Evolutionary conservation across 495 filamentous ascomycete species (phyloP).

Genomic region (Neurospora pannonica): DNA sequence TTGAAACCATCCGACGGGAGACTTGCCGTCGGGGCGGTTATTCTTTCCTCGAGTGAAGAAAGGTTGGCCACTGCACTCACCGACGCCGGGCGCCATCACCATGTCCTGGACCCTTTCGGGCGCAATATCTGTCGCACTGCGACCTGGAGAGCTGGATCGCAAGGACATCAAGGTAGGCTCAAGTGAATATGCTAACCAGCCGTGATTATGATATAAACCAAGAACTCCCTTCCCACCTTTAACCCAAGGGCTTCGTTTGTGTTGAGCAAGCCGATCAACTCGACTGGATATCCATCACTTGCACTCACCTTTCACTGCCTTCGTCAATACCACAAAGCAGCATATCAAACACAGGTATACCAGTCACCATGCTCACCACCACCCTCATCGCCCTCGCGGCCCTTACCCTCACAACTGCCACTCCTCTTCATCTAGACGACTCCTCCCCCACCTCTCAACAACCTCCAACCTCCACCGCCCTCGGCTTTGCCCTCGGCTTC

Average conservation of each 20-base stretch:
- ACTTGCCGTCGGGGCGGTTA: not conserved
- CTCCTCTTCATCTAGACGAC: not conserved
- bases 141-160: not conserved
- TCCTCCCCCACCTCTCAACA: not conserved
- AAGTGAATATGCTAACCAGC: not conserved
- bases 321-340: not conserved
- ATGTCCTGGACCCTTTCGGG: not conserved
- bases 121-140: not conserved
- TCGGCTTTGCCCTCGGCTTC: constrained; percentile 2
- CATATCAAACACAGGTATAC: not conserved
- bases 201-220: not conserved
- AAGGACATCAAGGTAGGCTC: not conserved
- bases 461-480: not conserved
- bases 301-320: not conserved
- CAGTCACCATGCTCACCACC: not conserved
- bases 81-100: not conserved
- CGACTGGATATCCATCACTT: not conserved
- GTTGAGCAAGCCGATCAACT: not conserved
- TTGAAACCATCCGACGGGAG: not conserved
- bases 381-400: not conserved
- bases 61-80: not conserved
- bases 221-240: not conserved
- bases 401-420: not conserved
- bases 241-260: not conserved
- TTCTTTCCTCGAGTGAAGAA: not conserved